Base-by-base conservation (phyloP, 805 yeast genomes). In the Candida oleophila region DNA sequence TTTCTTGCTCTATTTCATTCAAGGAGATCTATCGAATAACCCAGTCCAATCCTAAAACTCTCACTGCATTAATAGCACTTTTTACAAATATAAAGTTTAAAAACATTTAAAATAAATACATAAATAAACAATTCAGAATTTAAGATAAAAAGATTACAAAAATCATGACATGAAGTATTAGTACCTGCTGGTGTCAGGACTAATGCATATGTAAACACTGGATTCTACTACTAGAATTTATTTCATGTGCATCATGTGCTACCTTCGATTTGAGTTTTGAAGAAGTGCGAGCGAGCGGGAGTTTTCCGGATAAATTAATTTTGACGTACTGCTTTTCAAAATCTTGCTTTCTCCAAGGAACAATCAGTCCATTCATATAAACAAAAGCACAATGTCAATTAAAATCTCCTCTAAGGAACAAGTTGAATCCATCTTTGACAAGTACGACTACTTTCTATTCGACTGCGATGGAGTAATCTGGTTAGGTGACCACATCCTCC, bases 401-500 rank as follows among this genome's bases (percentile, higher is more conserved):
- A 82, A 85, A 56, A 62, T 87, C 38, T 65, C 68, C 15, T 58
- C 68, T 18, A 72, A 69, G 46, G 71, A 70, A 18, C 77, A 77
- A 30, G 86, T 79, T 3, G 66, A 77, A 44, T 59, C 68, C 5
- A 68, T 94, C 41, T 66, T 94, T 8, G 78, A 76, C 53, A 61
- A 74, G 44, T 87, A 85, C 63, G 97, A 90, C 61, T 89, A 88
- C 49, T 92, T 91, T 57, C 71, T 94, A 54, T 94, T 94, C 62
- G 99, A 94, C 60, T 94, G 99, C 70, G 99, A 94, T 62, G 99
- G 99, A 28, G 99, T 94, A 3, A 73, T 94, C 49, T 94, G 99
- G 99, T 69, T 87, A 42, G 98, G 98, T 2, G 82, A 80, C 51
- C 87, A 83, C 53, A 66, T 89, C 20, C 74, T 94, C 41, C 97